Conservation (phyloP, 495 filamentous ascomycete species). For the Neurospora sp. region DNA sequence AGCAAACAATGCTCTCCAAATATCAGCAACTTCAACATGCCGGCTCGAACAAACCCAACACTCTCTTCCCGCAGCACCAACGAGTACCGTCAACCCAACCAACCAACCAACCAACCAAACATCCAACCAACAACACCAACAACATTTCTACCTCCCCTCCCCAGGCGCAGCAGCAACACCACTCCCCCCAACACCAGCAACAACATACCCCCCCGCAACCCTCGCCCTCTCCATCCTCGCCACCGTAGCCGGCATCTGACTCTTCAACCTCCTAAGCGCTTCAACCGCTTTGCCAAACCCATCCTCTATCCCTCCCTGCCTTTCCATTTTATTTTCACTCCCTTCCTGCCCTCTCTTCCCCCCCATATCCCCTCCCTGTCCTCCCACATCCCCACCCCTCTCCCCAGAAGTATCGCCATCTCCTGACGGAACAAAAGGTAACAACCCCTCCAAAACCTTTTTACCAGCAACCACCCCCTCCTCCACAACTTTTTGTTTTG, state of each 20-base stretch:
- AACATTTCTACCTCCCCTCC: background rate
- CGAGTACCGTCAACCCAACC: background rate
- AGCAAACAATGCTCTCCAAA: background rate
- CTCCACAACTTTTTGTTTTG: conserved; percentile 7
- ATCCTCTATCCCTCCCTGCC: conserved; percentile 39
- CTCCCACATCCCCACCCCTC: no score
- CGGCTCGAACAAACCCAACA: background rate
- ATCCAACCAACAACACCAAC: background rate
- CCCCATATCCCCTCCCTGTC: no score
- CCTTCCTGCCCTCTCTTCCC: no score
- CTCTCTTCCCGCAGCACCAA: background rate
- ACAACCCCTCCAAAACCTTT: conserved; percentile 14
- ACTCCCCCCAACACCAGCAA: conserved; percentile 47
- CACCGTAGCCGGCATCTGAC: conserved; percentile 57
- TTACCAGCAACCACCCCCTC: conserved; percentile 14
- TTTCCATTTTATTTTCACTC: conserved; percentile 28
- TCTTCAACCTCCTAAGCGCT: conserved; percentile 43
- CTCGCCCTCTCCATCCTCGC: conserved; percentile 70
- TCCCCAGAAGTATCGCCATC: no score
- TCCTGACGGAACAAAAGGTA: no score
- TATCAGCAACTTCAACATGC: background rate
- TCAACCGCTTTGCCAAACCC: conserved; percentile 41
- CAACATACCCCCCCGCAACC: conserved; percentile 52
- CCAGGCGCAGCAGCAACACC: conserved; percentile 26
- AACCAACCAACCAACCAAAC: no score